These are phyloP conservation scores for Aspergillus bridgeri DNA, from an alignment of 495 filamentous ascomycete genomes.

Conservation along the genomic window DNA sequence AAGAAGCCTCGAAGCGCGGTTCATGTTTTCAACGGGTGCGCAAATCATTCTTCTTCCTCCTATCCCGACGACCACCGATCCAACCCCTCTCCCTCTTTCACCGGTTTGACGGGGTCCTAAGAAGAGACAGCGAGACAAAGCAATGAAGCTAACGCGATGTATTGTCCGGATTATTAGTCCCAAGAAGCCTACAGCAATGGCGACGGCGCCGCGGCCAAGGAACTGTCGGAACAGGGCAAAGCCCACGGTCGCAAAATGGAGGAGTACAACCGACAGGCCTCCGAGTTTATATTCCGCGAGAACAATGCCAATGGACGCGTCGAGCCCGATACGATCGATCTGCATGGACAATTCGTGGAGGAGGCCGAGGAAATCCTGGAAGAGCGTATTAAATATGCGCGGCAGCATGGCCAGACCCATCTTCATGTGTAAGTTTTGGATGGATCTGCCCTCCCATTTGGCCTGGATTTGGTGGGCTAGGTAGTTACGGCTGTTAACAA, in stretches of 20 bases:
- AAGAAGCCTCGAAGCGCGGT: constrained; percentile 70
- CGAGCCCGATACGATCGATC: constrained; percentile 78
- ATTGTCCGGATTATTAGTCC: constrained; percentile 45
- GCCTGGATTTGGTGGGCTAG: not conserved
- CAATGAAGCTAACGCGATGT: not conserved
- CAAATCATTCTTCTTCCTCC: constrained; percentile 7
- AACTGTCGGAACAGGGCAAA: constrained; percentile 81
- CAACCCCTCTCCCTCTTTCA: constrained; percentile 3
- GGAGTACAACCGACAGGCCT: constrained; percentile 80
- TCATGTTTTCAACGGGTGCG: constrained; percentile 69
- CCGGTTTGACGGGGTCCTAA: not conserved
- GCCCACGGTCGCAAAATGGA: constrained; percentile 74
- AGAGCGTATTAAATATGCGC: constrained; percentile 72
- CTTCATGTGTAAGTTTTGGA: constrained; percentile 59
- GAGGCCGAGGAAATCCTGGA: constrained; percentile 90
- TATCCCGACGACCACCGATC: not conserved
- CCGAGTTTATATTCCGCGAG: constrained; percentile 89
- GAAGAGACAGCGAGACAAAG: not conserved
- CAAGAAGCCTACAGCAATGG: constrained; percentile 76
- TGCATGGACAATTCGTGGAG: constrained; percentile 90
- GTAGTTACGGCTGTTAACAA: not conserved
- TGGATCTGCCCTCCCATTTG: not conserved
- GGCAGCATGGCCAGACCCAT: constrained; percentile 66
- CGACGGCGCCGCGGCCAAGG: constrained; percentile 74
- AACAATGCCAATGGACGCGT: constrained; percentile 77